phyloP scores from a whole-genome alignment of 106 monocot species.

The Amphibolis antarctica region DNA sequence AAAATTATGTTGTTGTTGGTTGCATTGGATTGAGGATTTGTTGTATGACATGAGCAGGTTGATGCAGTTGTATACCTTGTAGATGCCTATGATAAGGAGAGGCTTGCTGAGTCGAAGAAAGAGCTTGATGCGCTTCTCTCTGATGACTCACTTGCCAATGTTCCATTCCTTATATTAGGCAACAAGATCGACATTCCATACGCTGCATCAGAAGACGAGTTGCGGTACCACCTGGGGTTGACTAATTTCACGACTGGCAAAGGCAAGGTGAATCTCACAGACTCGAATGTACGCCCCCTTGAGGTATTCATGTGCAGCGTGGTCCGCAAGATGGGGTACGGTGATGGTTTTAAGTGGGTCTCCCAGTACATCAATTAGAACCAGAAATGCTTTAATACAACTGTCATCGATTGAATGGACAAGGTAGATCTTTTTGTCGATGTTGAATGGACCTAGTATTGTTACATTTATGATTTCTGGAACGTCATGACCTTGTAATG shows the following conservation, averaged over 20 bases:
- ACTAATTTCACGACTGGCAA: conserved; percentile 11
- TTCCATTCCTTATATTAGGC: conserved; percentile 6
- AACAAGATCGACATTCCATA: conserved; percentile 14
- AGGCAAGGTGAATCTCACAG: conserved; percentile 14
- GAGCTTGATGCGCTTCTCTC: conserved; percentile 10
- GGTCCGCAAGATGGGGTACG: conserved; percentile 13
- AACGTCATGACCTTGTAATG: too few relatives aligned
- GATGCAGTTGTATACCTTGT: conserved; percentile 11
- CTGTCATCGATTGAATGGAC: too few relatives aligned
- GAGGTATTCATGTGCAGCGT: conserved; percentile 16
- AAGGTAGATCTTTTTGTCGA: too few relatives aligned
- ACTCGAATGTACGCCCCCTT: conserved; percentile 11
- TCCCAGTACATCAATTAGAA: conserved; percentile 5
- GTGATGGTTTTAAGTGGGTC: conserved; percentile 11
- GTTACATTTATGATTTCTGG: too few relatives aligned
- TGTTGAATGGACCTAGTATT: too few relatives aligned
- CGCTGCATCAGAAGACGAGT: conserved; percentile 9
- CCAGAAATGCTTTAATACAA: too few relatives aligned
- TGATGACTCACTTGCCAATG: conserved; percentile 4
- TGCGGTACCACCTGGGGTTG: conserved; percentile 9
- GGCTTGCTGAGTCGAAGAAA: conserved; percentile 11
- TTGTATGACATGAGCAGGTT: conserved; percentile 4
- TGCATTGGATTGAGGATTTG: conserved; percentile 28
- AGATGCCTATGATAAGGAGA: conserved; percentile 9
- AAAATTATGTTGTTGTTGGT: not conserved